Percentiles rank a stretch among this genome's conserved stretches.
phyloP scores from a whole-genome alignment of 495 filamentous ascomycete species.

The Trichocladium uniseriatum region DNA sequence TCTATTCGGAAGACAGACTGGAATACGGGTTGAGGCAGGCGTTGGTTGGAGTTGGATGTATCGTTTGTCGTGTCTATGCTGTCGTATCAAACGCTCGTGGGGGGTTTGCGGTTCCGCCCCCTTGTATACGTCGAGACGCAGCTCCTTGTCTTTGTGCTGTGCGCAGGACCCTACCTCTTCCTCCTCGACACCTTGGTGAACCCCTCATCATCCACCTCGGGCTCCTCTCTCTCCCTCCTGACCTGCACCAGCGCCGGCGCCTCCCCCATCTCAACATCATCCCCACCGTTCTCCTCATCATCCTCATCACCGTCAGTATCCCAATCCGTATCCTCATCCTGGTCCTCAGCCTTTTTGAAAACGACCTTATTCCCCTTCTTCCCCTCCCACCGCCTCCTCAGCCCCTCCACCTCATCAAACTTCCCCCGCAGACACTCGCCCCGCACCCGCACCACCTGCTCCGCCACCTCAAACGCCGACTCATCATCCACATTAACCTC shows the following conservation, averaged over 20 bases:
- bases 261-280: slow-evolving; percentile 70
- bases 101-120: neutral
- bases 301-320: slow-evolving; percentile 45
- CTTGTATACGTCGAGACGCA: neutral
- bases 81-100: neutral
- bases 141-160: neutral
- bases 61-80: neutral
- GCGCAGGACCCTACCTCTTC: slow-evolving; percentile 40
- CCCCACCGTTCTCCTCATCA: slow-evolving; percentile 44
- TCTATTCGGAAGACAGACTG: neutral
- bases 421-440: slow-evolving; percentile 52
- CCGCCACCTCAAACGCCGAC: slow-evolving; percentile 64
- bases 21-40: neutral
- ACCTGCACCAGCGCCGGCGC: slow-evolving; percentile 51
- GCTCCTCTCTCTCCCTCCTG: slow-evolving; percentile 54
- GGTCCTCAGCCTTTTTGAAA: slow-evolving; percentile 49
- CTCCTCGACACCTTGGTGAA: slow-evolving; percentile 82
- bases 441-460: slow-evolving; percentile 58
- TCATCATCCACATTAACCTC: slow-evolving; percentile 86
- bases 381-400: slow-evolving; percentile 58
- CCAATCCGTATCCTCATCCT: slow-evolving; percentile 40
- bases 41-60: slow-evolving; percentile 5
- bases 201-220: slow-evolving; percentile 85
- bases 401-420: slow-evolving; percentile 55
- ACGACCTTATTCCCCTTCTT: slow-evolving; percentile 44